Evolutionary conservation across 768 basidiomycete genomes (phyloP), one percentile per base, ranked within the genome.

Genomic region (Leccinum rimulosum): DNA sequence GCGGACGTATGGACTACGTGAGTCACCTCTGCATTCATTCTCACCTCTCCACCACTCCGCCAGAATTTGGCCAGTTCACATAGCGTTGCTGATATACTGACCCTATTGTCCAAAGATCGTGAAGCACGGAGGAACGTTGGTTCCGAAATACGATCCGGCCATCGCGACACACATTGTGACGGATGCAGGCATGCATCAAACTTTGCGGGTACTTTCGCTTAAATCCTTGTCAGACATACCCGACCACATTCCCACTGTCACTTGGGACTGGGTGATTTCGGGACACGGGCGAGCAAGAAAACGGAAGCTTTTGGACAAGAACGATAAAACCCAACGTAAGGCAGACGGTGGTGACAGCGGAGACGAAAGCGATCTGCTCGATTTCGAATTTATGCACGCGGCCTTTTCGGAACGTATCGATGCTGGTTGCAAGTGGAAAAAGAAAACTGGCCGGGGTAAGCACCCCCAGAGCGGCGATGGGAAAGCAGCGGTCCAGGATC

Each of bases 151-250:
- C 64, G 84, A 91, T 61, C 74, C 83, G 3, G 61, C 66, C 5
- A 61, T 69, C 8, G 82, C 87, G 30, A 90, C 90, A 4, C 87
- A 91, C 64, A 85, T 93, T 54, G 77, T 92, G 33, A 83, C 84
- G 7, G 84, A 83, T 53, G 64, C 66, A 2, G 61, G 60, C 19
- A 50, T 65, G 58, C 66, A 62, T 28, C 56, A 61, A 6, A 72
- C 77, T 3, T 56, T 75, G n/a, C 62, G 55, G 15, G 71, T 78
- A 1, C 72, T 87, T 3, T 82, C 83, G 1, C 65, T 87, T 22
- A 83, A 78, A 63, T 71, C 59, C 6, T 69, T 86, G 15, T 71
- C 69, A 7, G 80, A 88, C 4, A 85, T 92, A 48, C 88, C 89
- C 4, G 68, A 77, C n/a, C 74, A 82, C 47, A 85, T 89, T 11